These are phyloP conservation scores for Acacia concinna DNA, from an alignment of 331 rosid species.

Conservation along the genomic window DNA sequence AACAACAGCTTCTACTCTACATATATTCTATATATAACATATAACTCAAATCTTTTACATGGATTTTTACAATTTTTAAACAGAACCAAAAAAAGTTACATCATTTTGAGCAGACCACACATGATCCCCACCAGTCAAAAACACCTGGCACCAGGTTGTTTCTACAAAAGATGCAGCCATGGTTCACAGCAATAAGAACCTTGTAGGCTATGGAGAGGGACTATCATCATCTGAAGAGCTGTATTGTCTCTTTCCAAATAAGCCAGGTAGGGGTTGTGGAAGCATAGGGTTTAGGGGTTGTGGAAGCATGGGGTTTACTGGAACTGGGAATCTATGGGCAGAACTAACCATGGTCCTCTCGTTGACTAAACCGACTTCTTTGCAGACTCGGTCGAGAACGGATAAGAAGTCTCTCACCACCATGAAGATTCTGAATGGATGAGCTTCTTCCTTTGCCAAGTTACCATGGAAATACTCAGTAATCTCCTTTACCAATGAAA, in stretches of 20 bases:
- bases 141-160: slow-evolving; percentile 42
- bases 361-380: slow-evolving; percentile 82
- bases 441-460: slow-evolving; percentile 93
- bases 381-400: slow-evolving; percentile 80
- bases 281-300: slow-evolving; percentile 65
- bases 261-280: slow-evolving; percentile 66
- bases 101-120: slow-evolving; percentile 22
- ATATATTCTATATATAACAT: slow-evolving; percentile 51
- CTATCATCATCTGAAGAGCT: slow-evolving; percentile 64
- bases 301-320: slow-evolving; percentile 82
- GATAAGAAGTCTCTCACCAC: slow-evolving; percentile 86
- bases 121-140: slow-evolving; percentile 29
- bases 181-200: slow-evolving; percentile 23
- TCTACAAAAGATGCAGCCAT: slow-evolving; percentile 37
- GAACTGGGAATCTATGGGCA: slow-evolving; percentile 82
- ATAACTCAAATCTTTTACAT: slow-evolving; percentile 54
- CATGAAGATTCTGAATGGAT: slow-evolving; percentile 86
- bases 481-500: slow-evolving; percentile 86
- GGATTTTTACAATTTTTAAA: slow-evolving; percentile 44
- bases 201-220: slow-evolving; percentile 40
- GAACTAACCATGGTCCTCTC: slow-evolving; percentile 76
- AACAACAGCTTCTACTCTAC: slow-evolving; percentile 41
- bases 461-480: slow-evolving; percentile 96
- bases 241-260: slow-evolving; percentile 40
- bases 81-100: slow-evolving; percentile 23